Percentiles rank a stretch among this genome's conserved stretches.
Conservation (phyloP, 2,329 filamentous ascomycete species). For the Truncatella angustata region DNA sequence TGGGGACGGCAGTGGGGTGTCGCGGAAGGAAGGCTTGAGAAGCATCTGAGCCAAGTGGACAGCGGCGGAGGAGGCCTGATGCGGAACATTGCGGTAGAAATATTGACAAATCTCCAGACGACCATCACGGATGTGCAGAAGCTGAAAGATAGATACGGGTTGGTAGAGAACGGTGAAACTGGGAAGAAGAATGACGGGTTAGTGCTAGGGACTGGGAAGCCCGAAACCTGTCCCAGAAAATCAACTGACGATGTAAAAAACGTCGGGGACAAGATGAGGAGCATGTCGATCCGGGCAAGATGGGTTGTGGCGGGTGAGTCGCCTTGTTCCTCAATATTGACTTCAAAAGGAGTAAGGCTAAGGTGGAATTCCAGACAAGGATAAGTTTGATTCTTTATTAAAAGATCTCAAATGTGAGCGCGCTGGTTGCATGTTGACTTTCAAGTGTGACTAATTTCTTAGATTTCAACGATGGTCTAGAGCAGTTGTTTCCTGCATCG, state of each 20-base stretch:
- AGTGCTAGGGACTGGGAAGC: conserved; percentile 15
- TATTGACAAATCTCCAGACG: conserved; percentile 39
- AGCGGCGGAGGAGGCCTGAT: conserved; percentile 29
- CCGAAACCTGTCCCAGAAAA: not conserved
- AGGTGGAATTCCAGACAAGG: conserved; percentile 34
- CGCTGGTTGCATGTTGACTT: too few species aligned
- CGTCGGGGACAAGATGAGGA: conserved; percentile 31
- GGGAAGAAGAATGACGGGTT: conserved; percentile 6
- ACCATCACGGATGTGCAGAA: conserved; percentile 44
- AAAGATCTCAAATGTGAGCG: conserved; percentile 37
- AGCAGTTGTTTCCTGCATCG: conserved; percentile 42
- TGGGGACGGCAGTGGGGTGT: conserved; percentile 49
- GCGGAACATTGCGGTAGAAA: conserved; percentile 37
- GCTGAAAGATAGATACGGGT: conserved; percentile 40
- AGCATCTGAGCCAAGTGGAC: conserved; percentile 34
- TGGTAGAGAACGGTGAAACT: conserved; percentile 26
- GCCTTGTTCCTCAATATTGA: not conserved
- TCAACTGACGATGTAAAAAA: conserved; percentile 15
- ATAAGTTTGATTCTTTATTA: conserved; percentile 40
- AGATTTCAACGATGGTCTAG: conserved; percentile 48
- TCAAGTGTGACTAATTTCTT: too few species aligned
- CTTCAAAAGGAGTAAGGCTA: not conserved
- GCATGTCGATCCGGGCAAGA: conserved; percentile 34
- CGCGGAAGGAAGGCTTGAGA: conserved; percentile 42
- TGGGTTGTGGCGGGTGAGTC: conserved; percentile 42